A percentile compares a stretch with the other conserved stretches of the same genome.
phyloP scores from a whole-genome alignment of 2,329 filamentous ascomycete species.

The Xylariaceae sp. region DNA sequence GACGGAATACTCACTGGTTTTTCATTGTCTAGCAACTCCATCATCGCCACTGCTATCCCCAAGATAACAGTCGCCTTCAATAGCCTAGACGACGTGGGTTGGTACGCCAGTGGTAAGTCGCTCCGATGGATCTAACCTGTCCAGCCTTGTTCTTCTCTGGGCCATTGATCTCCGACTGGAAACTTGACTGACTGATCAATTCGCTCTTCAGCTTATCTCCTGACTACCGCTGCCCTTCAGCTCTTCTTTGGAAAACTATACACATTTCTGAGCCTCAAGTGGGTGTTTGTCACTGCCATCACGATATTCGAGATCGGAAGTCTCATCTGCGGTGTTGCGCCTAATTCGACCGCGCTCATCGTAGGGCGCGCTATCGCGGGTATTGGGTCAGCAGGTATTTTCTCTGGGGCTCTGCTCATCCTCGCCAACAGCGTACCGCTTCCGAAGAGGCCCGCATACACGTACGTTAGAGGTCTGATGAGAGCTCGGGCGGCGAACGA shows the following conservation, averaged over 20 bases:
- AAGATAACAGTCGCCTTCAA: slow-evolving; percentile 8
- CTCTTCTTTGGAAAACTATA: slow-evolving; percentile 46
- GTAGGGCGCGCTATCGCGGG: slow-evolving; percentile 37
- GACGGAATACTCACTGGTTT: no score
- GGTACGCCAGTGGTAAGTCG: slow-evolving; percentile 11
- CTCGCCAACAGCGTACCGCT: slow-evolving; percentile 38
- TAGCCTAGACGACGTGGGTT: slow-evolving; percentile 9
- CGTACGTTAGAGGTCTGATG: no score
- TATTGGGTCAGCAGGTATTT: slow-evolving; percentile 47
- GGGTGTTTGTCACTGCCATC: slow-evolving; percentile 42
- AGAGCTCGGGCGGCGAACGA: no score
- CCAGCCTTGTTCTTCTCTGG: no score
- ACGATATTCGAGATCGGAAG: slow-evolving; percentile 47
- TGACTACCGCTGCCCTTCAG: slow-evolving; percentile 45
- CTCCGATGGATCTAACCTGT: no score
- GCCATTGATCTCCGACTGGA: no score
- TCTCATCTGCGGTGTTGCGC: slow-evolving; percentile 40
- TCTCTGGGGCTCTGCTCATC: slow-evolving; percentile 47
- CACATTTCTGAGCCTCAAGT: slow-evolving; percentile 46
- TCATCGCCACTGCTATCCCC: slow-evolving; percentile 14
- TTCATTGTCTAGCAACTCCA: no score
- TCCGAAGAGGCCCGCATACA: slow-evolving; percentile 31
- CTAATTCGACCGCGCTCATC: slow-evolving; percentile 35
- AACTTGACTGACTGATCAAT: no score
- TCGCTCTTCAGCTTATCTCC: no score